phyloP scores from a whole-genome alignment of 306 rosid species.

The Vigna radiata region DNA sequence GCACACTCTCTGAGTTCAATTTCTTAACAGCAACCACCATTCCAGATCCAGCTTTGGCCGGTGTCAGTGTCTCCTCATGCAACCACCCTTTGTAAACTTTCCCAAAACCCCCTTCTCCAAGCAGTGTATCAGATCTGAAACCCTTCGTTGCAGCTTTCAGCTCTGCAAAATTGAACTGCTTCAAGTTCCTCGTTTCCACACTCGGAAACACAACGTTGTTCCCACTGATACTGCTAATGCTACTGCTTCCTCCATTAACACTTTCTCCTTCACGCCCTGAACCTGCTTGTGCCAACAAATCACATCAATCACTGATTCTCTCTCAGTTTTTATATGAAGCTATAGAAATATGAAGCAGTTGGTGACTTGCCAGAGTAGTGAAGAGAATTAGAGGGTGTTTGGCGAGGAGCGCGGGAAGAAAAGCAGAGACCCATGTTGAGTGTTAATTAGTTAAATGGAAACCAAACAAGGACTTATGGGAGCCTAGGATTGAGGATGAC shows the following conservation, averaged over 20 bases:
- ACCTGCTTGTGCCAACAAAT: neutral
- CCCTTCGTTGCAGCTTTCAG: slow-evolving; percentile 65
- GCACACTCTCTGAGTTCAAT: slow-evolving; percentile 72
- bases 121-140: slow-evolving; percentile 65
- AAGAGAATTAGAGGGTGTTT: neutral
- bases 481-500: no score
- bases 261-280: neutral
- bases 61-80: slow-evolving; percentile 67
- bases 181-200: slow-evolving; percentile 30
- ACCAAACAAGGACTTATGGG: neutral
- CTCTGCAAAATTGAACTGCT: slow-evolving; percentile 65
- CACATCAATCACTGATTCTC: neutral
- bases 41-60: slow-evolving; percentile 64
- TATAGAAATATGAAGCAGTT: no score
- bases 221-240: neutral
- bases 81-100: slow-evolving; percentile 89
- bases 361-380: neutral
- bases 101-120: slow-evolving; percentile 95
- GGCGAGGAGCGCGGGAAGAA: neutral
- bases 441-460: neutral
- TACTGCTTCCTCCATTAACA: neutral
- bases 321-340: no score
- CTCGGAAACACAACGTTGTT: neutral
- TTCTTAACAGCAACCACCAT: slow-evolving; percentile 78
- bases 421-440: neutral